Evolutionary conservation across 768 basidiomycete species (phyloP).

Genomic region (Leccinum olivaceopallidum): DNA sequence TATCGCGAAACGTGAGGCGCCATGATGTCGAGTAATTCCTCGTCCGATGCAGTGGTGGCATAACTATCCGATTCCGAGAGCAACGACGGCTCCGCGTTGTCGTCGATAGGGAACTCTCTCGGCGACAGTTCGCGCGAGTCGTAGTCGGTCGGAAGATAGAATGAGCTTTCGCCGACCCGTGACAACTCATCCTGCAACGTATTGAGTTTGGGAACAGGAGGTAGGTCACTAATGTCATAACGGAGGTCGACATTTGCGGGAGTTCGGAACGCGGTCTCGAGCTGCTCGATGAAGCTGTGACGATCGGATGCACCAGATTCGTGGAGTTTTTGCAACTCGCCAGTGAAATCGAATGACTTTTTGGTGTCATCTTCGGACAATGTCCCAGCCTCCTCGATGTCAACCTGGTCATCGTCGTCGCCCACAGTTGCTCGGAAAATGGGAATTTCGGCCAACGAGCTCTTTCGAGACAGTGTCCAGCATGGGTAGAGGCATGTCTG

Average conservation of each 20-base stretch:
- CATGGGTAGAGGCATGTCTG: conserved; percentile 40
- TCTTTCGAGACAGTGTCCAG: conserved; percentile 9
- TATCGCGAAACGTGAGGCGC: no score
- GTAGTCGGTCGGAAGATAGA: conserved; percentile 16
- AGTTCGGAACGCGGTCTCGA: conserved; percentile 78
- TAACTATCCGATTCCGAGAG: conserved; percentile 40
- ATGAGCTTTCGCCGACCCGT: conserved; percentile 23
- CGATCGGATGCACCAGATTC: conserved; percentile 70
- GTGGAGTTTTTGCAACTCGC: conserved; percentile 68
- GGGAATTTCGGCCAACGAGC: conserved; percentile 31
- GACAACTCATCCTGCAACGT: conserved; percentile 31
- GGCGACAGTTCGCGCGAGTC: conserved; percentile 19
- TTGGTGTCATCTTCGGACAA: conserved; percentile 69
- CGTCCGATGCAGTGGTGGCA: conserved; percentile 34
- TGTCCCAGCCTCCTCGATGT: conserved; percentile 41
- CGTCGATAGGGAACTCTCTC: conserved; percentile 23
- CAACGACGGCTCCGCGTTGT: conserved; percentile 38
- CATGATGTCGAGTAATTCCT: conserved; percentile 22
- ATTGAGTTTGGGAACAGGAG: conserved; percentile 56
- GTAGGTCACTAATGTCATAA: conserved; percentile 47
- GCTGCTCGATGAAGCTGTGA: conserved; percentile 77
- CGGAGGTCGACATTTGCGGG: conserved; percentile 67
- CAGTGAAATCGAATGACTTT: conserved; percentile 84
- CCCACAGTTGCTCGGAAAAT: conserved; percentile 46
- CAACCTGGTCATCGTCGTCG: conserved; percentile 43